Evolutionary conservation across 2,329 filamentous ascomycete species (phyloP).

Genomic region (Pseudocercospora musae): DNA sequence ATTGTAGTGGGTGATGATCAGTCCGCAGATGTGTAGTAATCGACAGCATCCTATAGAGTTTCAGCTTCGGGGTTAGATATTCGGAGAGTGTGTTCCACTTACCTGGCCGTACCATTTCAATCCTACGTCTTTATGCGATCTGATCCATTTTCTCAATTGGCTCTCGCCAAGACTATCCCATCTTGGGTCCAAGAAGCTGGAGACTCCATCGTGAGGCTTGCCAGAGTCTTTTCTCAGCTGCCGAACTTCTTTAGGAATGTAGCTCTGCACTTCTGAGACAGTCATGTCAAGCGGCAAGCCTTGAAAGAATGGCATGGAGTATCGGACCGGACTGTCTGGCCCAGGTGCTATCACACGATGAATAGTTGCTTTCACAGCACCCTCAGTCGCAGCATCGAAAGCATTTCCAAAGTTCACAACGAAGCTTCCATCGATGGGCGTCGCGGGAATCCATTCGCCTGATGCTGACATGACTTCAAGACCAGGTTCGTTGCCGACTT

Average conservation of each 20-base stretch:
- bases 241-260: constrained; percentile 30
- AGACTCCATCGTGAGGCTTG: constrained; percentile 15
- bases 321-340: constrained; percentile 24
- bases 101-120: constrained; percentile 38
- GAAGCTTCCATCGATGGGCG: constrained; percentile 48
- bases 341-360: constrained; percentile 34
- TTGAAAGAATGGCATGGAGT: constrained; percentile 40
- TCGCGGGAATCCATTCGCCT: constrained; percentile 52
- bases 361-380: constrained; percentile 53
- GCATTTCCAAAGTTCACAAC: constrained; percentile 60
- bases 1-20: not conserved
- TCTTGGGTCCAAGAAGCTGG: constrained; percentile 31
- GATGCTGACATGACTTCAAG: constrained; percentile 51
- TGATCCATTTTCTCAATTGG: constrained; percentile 38
- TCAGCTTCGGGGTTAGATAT: not conserved
- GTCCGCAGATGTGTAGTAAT: constrained; percentile 23
- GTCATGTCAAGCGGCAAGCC: constrained; percentile 37
- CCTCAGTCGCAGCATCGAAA: constrained; percentile 56
- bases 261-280: constrained; percentile 41
- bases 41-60: constrained; percentile 23
- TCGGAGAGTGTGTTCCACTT: not conserved
- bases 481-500: constrained; percentile 54
- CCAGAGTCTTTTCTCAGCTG: constrained; percentile 17
- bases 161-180: constrained; percentile 39
- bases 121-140: constrained; percentile 36